Evolutionary conservation across 1,284 basidiomycete genomes (phyloP).

Genomic region (Porogramme epimiltina): DNA sequence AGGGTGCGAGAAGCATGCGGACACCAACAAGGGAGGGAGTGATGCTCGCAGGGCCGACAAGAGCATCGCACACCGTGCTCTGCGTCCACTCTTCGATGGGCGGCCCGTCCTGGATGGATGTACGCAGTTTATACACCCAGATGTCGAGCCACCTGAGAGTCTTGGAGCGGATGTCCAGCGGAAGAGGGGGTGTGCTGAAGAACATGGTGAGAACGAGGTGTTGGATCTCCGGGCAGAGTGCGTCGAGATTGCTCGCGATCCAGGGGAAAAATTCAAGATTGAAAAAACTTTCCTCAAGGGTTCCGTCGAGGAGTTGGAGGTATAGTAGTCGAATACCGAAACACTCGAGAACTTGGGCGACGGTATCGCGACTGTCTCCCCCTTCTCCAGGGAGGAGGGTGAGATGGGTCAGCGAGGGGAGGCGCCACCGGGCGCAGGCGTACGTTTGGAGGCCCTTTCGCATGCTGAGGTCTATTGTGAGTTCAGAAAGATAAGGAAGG

Average conservation of each 20-base stretch:
- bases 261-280: no score
- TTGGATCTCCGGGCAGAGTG: neutral
- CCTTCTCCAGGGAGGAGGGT: no score
- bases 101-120: neutral
- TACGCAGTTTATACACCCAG: neutral
- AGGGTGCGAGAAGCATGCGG: neutral
- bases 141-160: neutral
- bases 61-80: neutral
- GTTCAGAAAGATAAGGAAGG: neutral
- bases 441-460: neutral
- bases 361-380: no score
- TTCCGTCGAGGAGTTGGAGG: neutral
- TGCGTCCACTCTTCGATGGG: neutral
- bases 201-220: neutral
- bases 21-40: neutral
- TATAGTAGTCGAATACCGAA: neutral
- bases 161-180: neutral
- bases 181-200: neutral
- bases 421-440: neutral
- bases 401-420: neutral
- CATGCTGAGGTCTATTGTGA: neutral
- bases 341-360: no score
- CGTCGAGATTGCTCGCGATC: neutral
- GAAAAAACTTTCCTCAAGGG: neutral
- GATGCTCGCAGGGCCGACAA: neutral